Evolutionary conservation across 1,284 basidiomycete species (phyloP).

Genomic region (Kalmanozyma brasiliensis): DNA sequence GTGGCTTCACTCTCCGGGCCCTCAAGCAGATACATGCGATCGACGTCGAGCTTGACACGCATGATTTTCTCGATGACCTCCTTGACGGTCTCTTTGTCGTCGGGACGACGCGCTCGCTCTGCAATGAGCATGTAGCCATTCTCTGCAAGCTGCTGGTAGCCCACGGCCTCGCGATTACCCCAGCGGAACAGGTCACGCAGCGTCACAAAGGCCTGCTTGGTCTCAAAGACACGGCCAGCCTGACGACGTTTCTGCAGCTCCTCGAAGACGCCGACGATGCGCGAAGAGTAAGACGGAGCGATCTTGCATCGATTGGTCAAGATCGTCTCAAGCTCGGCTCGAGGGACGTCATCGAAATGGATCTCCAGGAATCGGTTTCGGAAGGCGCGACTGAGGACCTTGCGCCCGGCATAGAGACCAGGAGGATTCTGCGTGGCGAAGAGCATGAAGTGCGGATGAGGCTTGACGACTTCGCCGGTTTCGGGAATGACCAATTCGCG

Average conservation of each 20-base stretch:
- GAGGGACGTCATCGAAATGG: constrained; percentile 96
- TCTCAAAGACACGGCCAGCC: constrained; percentile 91
- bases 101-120: constrained; percentile 83
- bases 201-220: constrained; percentile 95
- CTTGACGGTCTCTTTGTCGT: constrained; percentile 89
- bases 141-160: constrained; percentile 91
- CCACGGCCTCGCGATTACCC: constrained; percentile 84
- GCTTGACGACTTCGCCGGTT: constrained; percentile 91
- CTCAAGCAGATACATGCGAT: constrained; percentile 72
- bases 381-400: constrained; percentile 94
- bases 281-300: constrained; percentile 77
- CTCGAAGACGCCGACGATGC: constrained; percentile 90
- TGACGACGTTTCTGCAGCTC: constrained; percentile 94
- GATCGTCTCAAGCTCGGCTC: constrained; percentile 91
- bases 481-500: constrained; percentile 95
- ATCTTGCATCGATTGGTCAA: constrained; percentile 63
- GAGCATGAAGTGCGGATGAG: constrained; percentile 96
- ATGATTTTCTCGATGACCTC: constrained; percentile 90
- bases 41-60: constrained; percentile 81
- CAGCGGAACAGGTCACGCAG: constrained; percentile 97
- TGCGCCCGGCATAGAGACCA: constrained; percentile 95
- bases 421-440: constrained; percentile 99
- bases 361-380: constrained; percentile 98
- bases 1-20: constrained; percentile 66
- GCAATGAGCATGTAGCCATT: constrained; percentile 98